Conservation (phyloP, 768 basidiomycete genomes). For the Tremella mesenterica region DNA sequence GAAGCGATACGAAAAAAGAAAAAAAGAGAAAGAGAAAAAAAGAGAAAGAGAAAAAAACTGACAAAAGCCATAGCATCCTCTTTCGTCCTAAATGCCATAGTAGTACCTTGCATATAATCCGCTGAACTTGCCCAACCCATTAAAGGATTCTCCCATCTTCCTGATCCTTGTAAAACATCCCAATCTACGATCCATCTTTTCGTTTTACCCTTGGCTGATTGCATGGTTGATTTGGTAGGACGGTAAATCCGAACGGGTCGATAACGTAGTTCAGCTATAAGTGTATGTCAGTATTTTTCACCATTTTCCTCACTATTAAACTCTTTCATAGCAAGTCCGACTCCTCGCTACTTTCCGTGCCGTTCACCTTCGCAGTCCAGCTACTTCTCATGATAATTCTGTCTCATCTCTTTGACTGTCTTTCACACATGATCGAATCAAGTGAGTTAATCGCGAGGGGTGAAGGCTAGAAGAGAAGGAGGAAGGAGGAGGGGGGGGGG, state of each 20-base stretch:
- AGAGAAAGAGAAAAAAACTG: constrained; percentile 7
- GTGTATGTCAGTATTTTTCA: not conserved
- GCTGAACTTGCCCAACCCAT: constrained; percentile 98
- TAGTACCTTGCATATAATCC: constrained; percentile 91
- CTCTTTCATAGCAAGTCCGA: not conserved
- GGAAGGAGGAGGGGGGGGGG: no score
- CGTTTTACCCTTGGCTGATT: constrained; percentile 76
- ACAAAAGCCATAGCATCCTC: constrained; percentile 83
- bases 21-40: not conserved
- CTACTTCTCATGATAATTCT: not conserved
- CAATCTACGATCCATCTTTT: constrained; percentile 91
- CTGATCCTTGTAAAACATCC: constrained; percentile 78
- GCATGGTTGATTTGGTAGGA: constrained; percentile 88
- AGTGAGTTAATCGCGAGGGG: no score
- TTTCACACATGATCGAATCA: no score
- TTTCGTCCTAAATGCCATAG: constrained; percentile 69
- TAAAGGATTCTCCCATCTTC: constrained; percentile 94
- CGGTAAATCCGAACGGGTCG: constrained; percentile 86
- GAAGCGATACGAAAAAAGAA: not conserved
- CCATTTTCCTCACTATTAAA: not conserved
- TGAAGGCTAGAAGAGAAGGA: no score
- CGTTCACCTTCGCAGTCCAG: no score
- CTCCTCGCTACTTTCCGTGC: no score
- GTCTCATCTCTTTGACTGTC: not conserved
- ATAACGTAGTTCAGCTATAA: constrained; percentile 68